Evolutionary conservation across 192 early-diverging fungal species (phyloP).

Genomic region (Podila horticola): DNA sequence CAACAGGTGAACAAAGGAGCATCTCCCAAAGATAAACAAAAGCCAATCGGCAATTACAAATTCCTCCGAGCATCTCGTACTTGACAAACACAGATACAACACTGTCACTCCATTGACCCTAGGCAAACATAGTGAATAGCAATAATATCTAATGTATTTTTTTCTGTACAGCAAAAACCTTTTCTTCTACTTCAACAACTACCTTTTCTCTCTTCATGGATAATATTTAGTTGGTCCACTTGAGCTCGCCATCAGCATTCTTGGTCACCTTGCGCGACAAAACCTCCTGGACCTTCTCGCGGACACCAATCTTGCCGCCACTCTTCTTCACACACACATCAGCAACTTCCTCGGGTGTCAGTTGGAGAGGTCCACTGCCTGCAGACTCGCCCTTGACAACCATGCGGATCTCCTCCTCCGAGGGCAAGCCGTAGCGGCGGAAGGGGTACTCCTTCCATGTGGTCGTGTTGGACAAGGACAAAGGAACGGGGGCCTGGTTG

Average conservation of each 20-base stretch:
- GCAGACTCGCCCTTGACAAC: constrained; percentile 73
- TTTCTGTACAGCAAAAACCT: neutral
- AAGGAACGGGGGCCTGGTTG: constrained; percentile 22
- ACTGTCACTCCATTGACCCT: too few species aligned
- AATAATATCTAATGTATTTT: neutral
- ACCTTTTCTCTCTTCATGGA: neutral
- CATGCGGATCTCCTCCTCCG: constrained; percentile 70
- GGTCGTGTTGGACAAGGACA: constrained; percentile 53
- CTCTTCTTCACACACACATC: constrained; percentile 69
- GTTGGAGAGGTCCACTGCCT: constrained; percentile 67
- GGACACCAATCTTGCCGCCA: constrained; percentile 73
- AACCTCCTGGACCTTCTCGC: constrained; percentile 71
- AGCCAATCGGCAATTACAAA: too few species aligned
- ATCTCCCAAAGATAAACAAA: too few species aligned
- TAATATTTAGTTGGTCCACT: constrained; percentile 45
- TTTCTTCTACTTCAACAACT: neutral
- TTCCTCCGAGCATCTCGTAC: too few species aligned
- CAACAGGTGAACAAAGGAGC: too few species aligned
- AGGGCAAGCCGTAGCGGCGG: constrained; percentile 68
- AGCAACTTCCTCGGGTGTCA: constrained; percentile 66
- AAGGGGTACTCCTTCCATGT: constrained; percentile 68
- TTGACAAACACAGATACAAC: neutral
- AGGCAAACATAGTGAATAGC: neutral
- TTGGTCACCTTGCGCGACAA: constrained; percentile 61
- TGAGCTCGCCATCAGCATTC: constrained; percentile 42